Evolutionary conservation across 768 basidiomycete species (phyloP).

Genomic region (Auriculariales sp.): DNA sequence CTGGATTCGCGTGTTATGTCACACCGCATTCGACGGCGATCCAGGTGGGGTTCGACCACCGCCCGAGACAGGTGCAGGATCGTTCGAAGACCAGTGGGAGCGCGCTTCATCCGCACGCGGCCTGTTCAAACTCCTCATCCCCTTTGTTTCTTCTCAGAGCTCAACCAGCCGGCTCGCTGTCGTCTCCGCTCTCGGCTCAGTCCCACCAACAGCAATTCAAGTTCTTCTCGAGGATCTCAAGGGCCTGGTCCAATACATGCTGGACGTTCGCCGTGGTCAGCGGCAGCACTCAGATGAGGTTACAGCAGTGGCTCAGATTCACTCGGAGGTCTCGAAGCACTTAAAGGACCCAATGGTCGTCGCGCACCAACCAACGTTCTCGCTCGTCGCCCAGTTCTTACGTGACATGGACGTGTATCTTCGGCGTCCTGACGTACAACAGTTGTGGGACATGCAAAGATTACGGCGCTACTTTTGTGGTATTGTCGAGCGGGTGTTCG

Average conservation of each 20-base stretch:
- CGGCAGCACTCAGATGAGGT: too few relatives aligned
- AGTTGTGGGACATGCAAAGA: slow-evolving; percentile 63
- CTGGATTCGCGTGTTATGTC: slow-evolving; percentile 76
- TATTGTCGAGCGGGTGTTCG: slow-evolving; percentile 73
- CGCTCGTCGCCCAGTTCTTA: slow-evolving; percentile 76
- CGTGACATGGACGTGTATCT: slow-evolving; percentile 69
- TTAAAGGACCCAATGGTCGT: slow-evolving; percentile 56
- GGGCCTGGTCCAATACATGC: slow-evolving; percentile 67
- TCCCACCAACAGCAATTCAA: slow-evolving; percentile 62
- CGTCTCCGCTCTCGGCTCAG: slow-evolving; percentile 77
- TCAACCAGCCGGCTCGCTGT: slow-evolving; percentile 73
- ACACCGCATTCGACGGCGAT: slow-evolving; percentile 37
- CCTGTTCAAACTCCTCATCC: slow-evolving; percentile 71
- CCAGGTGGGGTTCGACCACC: slow-evolving; percentile 46
- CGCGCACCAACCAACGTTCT: slow-evolving; percentile 56
- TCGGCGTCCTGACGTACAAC: slow-evolving; percentile 52
- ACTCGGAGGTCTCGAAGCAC: slow-evolving; percentile 68
- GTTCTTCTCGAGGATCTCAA: slow-evolving; percentile 76
- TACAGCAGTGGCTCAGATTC: slow-evolving; percentile 83
- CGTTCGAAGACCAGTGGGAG: slow-evolving; percentile 66
- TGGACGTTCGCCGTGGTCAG: slow-evolving; percentile 65
- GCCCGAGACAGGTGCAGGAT: slow-evolving; percentile 26
- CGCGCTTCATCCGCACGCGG: slow-evolving; percentile 70
- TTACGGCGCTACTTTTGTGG: slow-evolving; percentile 86
- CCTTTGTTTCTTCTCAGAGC: slow-evolving; percentile 79